Evolutionary conservation across 169 alveolate species (phyloP), one percentile per base, ranked within the genome.

Genomic region (Miamiensis avidus): DNA sequence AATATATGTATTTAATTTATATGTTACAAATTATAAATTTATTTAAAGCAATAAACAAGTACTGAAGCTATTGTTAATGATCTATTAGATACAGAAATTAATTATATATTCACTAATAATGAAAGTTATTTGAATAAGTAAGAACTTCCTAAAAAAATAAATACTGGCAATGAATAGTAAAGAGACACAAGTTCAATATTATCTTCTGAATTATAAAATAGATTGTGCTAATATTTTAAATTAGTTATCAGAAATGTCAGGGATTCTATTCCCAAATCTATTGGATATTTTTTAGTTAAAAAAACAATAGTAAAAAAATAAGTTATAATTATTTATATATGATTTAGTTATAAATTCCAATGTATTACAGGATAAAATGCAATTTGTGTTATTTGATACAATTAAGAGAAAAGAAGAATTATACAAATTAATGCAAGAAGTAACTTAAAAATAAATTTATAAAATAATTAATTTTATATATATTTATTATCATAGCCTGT

Each of bases 281-380:
- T 99, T 78, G 99, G 99, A 25, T 97, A 96, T 90, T 98, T 98
- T 86, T 85, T 96, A 79, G 97, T 96, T 28, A 93, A 94, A 76
- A 89, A 91, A 64, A 85, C 95, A 75, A 90, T 96, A 91, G 98
- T 95, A 81, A 96, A 95, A 83, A 85, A 95, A 31, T 96, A 96
- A 83, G 69, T 27, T 30, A n/a, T 34, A 29, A 75, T 65, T 29
- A 33, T 30, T 27, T 65, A 81, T 15, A 75, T 73, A 34, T 26
- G 65, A 33, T 29, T 20, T 69, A 82, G 74, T 76, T 79, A 75
- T 73, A 85, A 78, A 34, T 86, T 76, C 75, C 69, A 76, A 65
- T 77, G 78, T 29, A 76, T 32, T 29, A 84, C 76, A 49, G 82
- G 78, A 30, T 34, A 72, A 81, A 81, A 81, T 81, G 75, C 28